Base-by-base conservation (phyloP, 441 rosid genomes). In the Populus tomentosa region DNA sequence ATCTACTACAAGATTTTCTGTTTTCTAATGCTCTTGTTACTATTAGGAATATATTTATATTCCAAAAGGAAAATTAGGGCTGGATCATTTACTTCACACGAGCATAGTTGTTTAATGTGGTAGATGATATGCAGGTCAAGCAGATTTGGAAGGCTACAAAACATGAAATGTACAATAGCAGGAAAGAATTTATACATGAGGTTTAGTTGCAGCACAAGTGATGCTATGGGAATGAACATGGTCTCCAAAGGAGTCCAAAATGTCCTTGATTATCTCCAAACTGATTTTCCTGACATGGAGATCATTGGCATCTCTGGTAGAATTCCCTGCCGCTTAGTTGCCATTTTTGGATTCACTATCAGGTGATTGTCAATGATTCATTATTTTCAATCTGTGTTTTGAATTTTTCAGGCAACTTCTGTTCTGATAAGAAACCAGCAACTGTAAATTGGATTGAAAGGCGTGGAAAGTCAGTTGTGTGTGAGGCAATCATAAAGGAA, bases 161-260 rank as follows among this genome's bases (percentile, higher is more conserved):
- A 81, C 56, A 81, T 90, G 18, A 75, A 82, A 67, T 90, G 96
- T 53, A 67, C 93, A 26, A 56, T 93, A 20, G 93, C 91, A 0
- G 96, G 93, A 75, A 90, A 86, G 86, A 89, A 90, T 82, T 87
- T 91, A 3, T 91, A 85, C 75, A 83, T 83, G 67, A 86, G 98
- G 77, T 91, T 91, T 78, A 77, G 84, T 75, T 88, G 97, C 81
- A 80, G 91, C 83, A 93, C 97, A 9, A 94, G 97, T 5, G 97
- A 91, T 75, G 97, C 97, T 10, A 93, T 93, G 96, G 97, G 94
- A 71, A 93, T 93, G 94, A 93, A 91, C 82, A 93, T 93, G 97
- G 90, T 91, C 23, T 91, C 97, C 26, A 93, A 93, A 84, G 97
- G 96, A 62, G 97, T 93, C 9, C 91, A 93, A 83, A 93, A 93